Conservation (phyloP, 1,284 basidiomycete genomes). For the Leccinum pachyderme region DNA sequence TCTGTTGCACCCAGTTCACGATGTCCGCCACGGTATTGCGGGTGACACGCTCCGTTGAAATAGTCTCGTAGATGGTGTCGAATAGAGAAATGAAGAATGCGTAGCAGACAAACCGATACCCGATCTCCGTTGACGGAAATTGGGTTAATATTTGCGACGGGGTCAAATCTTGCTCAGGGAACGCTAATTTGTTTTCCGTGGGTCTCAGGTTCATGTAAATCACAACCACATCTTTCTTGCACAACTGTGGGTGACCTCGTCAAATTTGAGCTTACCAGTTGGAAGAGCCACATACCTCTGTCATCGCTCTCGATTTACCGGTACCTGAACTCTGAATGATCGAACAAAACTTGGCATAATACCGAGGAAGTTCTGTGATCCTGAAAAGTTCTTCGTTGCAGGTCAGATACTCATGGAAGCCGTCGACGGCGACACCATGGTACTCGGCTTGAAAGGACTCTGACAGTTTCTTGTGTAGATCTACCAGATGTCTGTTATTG, state of each 20-base stretch:
- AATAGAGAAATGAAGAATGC: not conserved
- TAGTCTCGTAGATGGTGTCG: not conserved
- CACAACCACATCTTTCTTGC: not conserved
- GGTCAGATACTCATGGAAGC: not conserved
- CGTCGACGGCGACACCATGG: not conserved
- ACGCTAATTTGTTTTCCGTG: not conserved
- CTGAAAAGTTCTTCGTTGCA: not conserved
- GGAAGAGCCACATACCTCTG: not conserved
- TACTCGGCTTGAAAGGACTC: not conserved
- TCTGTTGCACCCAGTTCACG: not conserved
- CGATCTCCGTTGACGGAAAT: not conserved
- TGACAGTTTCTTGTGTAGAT: not conserved
- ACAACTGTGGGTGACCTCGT: not conserved
- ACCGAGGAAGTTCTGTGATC: not conserved
- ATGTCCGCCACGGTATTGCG: not conserved
- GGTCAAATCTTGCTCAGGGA: not conserved
- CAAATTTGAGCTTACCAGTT: not conserved
- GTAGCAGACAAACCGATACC: not conserved
- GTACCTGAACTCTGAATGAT: not conserved
- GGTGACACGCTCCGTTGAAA: not conserved
- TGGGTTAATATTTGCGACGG: not conserved
- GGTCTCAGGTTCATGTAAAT: not conserved
- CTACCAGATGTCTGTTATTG: not conserved
- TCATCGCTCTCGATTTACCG: not conserved
- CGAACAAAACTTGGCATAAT: not conserved